Percentiles rank a stretch among this genome's conserved stretches.
These are phyloP conservation scores for Capsicum chinense DNA, from an alignment of 257 asterid species.

Conservation along the genomic window DNA sequence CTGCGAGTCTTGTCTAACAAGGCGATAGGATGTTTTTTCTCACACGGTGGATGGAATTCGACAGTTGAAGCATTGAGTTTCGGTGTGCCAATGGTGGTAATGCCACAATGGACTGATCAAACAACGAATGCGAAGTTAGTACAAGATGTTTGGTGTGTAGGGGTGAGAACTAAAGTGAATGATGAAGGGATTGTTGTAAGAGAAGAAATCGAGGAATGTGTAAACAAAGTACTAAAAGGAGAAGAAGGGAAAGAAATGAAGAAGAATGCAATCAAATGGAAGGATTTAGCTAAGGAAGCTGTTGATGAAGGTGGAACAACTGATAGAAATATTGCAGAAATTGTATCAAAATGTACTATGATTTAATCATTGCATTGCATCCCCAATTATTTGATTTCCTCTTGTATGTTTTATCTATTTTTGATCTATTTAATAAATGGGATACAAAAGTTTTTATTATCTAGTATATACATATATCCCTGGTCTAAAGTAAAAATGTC, in stretches of 20 bases:
- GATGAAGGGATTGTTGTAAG: conserved; percentile 55
- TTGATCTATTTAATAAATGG: neutral
- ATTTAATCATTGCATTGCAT: no score
- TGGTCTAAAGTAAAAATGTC: neutral
- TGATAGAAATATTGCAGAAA: conserved; percentile 48
- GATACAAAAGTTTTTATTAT: neutral
- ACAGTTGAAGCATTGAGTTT: conserved; percentile 65
- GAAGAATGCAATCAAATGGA: conserved; percentile 60
- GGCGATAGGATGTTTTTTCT: conserved; percentile 70
- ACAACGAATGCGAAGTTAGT: conserved; percentile 68
- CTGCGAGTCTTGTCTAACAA: conserved; percentile 49
- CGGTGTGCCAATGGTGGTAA: conserved; percentile 79
- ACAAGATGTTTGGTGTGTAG: conserved; percentile 68
- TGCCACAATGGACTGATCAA: conserved; percentile 92
- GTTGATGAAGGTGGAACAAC: conserved; percentile 67
- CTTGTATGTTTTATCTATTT: neutral
- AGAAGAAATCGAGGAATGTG: conserved; percentile 62
- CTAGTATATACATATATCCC: neutral
- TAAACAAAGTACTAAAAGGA: conserved; percentile 60
- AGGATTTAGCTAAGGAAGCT: conserved; percentile 61
- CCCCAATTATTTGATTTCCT: no score
- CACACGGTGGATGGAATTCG: conserved; percentile 91
- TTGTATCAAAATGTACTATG: conserved; percentile 33
- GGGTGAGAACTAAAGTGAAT: conserved; percentile 53
- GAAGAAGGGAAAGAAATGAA: conserved; percentile 62